Percentiles rank a stretch among this genome's conserved stretches.
Conservation (phyloP, 208 protist genomes). For the Angomonas ambiguus region DNA sequence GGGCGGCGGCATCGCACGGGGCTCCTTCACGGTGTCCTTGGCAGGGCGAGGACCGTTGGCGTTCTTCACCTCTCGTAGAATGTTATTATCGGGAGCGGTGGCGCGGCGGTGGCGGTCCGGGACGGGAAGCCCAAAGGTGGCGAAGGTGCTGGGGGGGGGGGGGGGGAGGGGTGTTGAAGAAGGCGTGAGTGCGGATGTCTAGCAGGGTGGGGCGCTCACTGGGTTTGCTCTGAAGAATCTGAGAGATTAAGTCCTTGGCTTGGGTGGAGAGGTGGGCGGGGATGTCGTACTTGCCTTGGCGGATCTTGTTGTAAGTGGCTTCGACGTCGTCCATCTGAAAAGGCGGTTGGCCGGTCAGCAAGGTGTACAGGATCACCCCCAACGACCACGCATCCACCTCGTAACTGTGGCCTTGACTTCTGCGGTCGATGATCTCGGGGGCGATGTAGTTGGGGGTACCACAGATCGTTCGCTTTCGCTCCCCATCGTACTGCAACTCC, state of each 20-base stretch:
- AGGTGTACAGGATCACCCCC: conserved; percentile 97
- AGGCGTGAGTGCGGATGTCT: conserved; percentile 85
- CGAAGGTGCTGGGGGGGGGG: conserved; percentile 48
- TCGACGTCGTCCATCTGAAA: conserved; percentile 97
- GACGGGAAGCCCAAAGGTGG: conserved; percentile 30
- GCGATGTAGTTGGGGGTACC: conserved; percentile 97
- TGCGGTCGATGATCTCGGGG: conserved; percentile 88
- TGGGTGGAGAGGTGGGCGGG: conserved; percentile 67
- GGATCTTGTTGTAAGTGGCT: conserved; percentile 95
- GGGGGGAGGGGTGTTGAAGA: conserved; percentile 69
- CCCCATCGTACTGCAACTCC: conserved; percentile 86
- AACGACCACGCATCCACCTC: conserved; percentile 98
- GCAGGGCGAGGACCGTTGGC: conserved; percentile 24
- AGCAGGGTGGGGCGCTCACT: conserved; percentile 78
- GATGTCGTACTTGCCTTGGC: conserved; percentile 91
- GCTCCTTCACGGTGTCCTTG: conserved; percentile 11
- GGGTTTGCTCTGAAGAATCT: conserved; percentile 84
- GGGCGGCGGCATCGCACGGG: not conserved
- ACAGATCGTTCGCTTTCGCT: conserved; percentile 94
- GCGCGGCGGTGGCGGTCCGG: conserved; percentile 14
- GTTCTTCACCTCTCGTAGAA: conserved; percentile 43
- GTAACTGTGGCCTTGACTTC: conserved; percentile 92
- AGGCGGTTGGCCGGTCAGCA: conserved; percentile 96
- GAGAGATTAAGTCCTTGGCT: conserved; percentile 87
- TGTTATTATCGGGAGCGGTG: conserved; percentile 5